Base-by-base conservation (phyloP, 2,329 filamentous ascomycete species). In the Aspergillus aculeatus region DNA sequence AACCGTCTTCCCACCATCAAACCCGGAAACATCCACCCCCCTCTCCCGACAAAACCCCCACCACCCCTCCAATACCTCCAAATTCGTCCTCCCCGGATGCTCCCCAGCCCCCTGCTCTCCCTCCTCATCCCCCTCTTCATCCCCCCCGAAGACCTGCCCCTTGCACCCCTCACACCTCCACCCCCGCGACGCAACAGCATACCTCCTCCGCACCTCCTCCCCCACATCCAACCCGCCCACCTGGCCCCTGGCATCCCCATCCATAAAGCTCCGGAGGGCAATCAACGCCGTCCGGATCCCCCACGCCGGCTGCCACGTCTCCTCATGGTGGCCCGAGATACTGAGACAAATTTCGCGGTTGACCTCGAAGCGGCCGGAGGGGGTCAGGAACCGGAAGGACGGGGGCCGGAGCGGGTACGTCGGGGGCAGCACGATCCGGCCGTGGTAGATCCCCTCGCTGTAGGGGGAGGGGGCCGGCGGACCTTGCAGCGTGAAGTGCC, bases 231-330 rank as follows among this genome's bases (percentile, higher is more conserved):
- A 81, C 0, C 95, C 95, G 12, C 95, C 95, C 1, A 99, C 81
- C 79, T 98, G 95, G 1, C 95, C 95, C 67, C 85, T 86, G 9
- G 90, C 87, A 67, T 94, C 91, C 3, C 89, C 93, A 74, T 96
- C 92, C 92, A 99, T 98, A 76, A 97, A 97, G 67, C 86, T 89
- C 57, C 95, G 81, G 52, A 98, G 86, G 5, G 86, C 87, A 4
- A 86, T 81, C 58, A 99, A 79, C 16, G 95, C 94, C 4, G 95
- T 98, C 61, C 95, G 84, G 10, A 99, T 89, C 0, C 95, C 95
- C 95, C 95, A 99, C 0, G 95, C 95, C 0, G 95, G 95, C 82
- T 97, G 94, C 95, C 95, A 99, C 16, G 91, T 96, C 80, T 98
- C 95, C 75, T 98, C 95, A 78, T 99, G 95, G 77, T 97, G 94